Evolutionary conservation across 768 basidiomycete species (phyloP).

Genomic region (Guyanaporus albipodus): DNA sequence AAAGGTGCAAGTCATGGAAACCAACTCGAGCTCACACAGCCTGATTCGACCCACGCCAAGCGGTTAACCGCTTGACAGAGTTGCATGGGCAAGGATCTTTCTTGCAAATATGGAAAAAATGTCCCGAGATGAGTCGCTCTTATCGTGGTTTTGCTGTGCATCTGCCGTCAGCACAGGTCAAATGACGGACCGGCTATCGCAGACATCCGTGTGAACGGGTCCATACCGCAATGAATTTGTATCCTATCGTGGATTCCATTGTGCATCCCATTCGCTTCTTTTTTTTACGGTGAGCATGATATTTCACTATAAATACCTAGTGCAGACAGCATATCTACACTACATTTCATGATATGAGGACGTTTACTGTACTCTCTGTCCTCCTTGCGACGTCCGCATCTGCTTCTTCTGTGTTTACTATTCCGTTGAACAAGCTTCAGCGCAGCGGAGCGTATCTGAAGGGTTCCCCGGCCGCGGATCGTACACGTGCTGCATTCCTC

Average conservation of each 20-base stretch:
- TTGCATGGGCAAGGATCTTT: too few relatives aligned
- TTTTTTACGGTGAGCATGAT: neutral
- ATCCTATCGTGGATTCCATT: neutral
- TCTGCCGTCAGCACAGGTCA: too few relatives aligned
- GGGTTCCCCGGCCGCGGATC: constrained; percentile 15
- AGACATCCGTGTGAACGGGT: too few relatives aligned
- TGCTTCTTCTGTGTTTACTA: neutral
- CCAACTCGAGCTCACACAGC: too few relatives aligned
- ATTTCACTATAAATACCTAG: neutral
- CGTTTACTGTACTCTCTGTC: constrained; percentile 3
- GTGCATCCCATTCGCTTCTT: neutral
- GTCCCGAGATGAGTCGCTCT: too few relatives aligned
- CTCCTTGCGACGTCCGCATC: constrained; percentile 5
- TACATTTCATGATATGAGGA: constrained; percentile 9
- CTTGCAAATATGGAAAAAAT: too few relatives aligned
- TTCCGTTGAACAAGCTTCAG: constrained; percentile 13
- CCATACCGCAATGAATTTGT: neutral
- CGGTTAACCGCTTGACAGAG: too few relatives aligned
- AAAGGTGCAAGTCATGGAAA: too few relatives aligned
- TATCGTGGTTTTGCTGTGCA: too few relatives aligned
- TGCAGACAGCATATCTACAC: neutral
- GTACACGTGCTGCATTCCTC: constrained; percentile 14
- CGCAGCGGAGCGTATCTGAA: constrained; percentile 13
- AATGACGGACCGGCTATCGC: too few relatives aligned
- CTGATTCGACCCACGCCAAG: too few relatives aligned